phyloP scores from a whole-genome alignment of 148 eudicot species.

The Camellia granthamiana region DNA sequence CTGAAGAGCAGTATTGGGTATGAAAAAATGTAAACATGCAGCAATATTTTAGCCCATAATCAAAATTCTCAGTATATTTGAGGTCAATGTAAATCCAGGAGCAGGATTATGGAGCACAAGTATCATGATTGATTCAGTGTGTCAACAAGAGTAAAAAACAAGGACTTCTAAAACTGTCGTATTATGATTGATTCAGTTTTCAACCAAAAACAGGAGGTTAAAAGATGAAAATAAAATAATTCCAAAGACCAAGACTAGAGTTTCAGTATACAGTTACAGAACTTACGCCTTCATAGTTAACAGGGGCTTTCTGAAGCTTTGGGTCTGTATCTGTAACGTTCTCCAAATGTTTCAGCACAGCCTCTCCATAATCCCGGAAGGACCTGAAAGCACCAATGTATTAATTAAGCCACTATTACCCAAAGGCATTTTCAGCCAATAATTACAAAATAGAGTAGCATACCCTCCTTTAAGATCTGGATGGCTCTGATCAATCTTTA shows the following conservation, averaged over 20 bases:
- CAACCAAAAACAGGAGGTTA: background rate
- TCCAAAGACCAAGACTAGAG: background rate
- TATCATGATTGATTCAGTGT: background rate
- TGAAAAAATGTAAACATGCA: background rate
- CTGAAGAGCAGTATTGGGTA: background rate
- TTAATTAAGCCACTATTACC: conserved; percentile 16
- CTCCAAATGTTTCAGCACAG: conserved; percentile 73
- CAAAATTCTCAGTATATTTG: background rate
- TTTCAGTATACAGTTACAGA: conserved; percentile 3
- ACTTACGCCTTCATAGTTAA: conserved; percentile 97
- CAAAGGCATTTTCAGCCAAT: background rate
- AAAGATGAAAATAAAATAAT: background rate
- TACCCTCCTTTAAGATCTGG: conserved; percentile 91
- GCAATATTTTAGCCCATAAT: background rate
- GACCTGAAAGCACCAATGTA: conserved; percentile 48
- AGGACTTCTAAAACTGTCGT: background rate
- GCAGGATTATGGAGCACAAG: background rate
- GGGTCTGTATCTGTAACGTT: conserved; percentile 57
- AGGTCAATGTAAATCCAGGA: background rate
- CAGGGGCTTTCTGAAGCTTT: conserved; percentile 76
- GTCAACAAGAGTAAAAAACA: background rate
- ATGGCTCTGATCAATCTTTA: conserved; percentile 81
- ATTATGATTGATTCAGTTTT: background rate
- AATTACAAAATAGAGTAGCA: conserved; percentile 21
- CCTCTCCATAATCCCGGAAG: conserved; percentile 88